These are phyloP conservation scores for Eremothecium sinecaudum DNA, from an alignment of 1,139 yeast genomes.

Conservation along the genomic window DNA sequence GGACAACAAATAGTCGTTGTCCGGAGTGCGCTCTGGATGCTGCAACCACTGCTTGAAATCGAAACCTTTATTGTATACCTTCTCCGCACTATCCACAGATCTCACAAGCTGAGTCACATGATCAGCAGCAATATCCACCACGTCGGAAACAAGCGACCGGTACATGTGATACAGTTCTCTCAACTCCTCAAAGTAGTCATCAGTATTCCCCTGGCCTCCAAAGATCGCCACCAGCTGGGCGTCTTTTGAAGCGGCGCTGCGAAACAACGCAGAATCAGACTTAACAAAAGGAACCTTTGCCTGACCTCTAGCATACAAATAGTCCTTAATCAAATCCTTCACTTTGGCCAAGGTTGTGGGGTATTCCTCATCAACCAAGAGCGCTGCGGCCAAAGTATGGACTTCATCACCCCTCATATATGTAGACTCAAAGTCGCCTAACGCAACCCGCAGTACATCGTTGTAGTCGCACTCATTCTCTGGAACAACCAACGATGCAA, in stretches of 20 bases:
- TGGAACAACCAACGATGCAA: constrained; percentile 50
- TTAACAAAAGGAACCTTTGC: constrained; percentile 42
- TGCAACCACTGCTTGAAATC: constrained; percentile 82
- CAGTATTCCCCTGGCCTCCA: constrained; percentile 99
- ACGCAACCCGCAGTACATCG: constrained; percentile 58
- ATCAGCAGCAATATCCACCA: constrained; percentile 59
- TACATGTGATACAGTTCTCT: constrained; percentile 74
- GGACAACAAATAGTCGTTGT: constrained; percentile 74
- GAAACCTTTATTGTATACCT: constrained; percentile 88
- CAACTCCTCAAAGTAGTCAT: constrained; percentile 94
- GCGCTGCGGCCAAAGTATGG: constrained; percentile 74
- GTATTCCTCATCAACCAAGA: constrained; percentile 42
- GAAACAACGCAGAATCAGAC: constrained; percentile 55
- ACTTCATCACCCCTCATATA: constrained; percentile 71
- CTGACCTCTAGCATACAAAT: constrained; percentile 47
- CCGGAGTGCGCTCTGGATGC: constrained; percentile 79
- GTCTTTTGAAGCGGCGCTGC: constrained; percentile 47
- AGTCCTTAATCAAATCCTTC: constrained; percentile 65
- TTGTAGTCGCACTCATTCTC: constrained; percentile 45
- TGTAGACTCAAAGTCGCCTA: constrained; percentile 75
- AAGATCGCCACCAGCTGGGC: constrained; percentile 75
- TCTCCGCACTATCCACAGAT: constrained; percentile 68
- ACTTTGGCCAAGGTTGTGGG: constrained; percentile 66
- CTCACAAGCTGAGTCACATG: constrained; percentile 61
- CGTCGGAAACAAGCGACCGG: constrained; percentile 63